Evolutionary conservation across 2,329 filamentous ascomycete species (phyloP).

Genomic region (Colletotrichum liaoningense): DNA sequence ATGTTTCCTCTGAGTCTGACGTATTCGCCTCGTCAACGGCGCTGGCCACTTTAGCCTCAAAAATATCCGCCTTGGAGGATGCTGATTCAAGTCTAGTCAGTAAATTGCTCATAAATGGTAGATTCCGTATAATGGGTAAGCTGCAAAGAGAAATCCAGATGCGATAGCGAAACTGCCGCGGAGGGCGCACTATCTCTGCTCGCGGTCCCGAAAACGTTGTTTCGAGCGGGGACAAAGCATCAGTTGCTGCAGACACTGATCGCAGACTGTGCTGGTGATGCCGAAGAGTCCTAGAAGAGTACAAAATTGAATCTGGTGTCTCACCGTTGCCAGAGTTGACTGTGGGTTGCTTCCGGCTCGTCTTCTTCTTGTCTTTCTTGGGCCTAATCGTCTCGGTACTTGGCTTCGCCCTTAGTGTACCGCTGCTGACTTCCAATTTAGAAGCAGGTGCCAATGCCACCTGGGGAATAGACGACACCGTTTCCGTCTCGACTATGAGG

Average conservation of each 20-base stretch:
- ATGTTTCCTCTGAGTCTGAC: slow-evolving; percentile 97
- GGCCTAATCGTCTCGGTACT: slow-evolving; percentile 97
- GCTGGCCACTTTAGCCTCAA: slow-evolving; percentile 95
- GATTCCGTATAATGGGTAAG: slow-evolving; percentile 38
- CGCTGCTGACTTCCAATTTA: slow-evolving; percentile 72
- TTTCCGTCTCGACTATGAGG: slow-evolving; percentile 98
- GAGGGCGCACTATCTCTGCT: slow-evolving; percentile 43
- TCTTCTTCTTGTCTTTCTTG: slow-evolving; percentile 90
- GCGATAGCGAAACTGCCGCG: slow-evolving; percentile 35
- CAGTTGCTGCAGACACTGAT: slow-evolving; percentile 46
- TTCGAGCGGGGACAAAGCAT: slow-evolving; percentile 49
- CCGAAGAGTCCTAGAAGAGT: slow-evolving; percentile 36
- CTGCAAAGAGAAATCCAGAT: background rate
- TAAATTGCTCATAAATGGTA: slow-evolving; percentile 52
- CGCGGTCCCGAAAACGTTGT: slow-evolving; percentile 47
- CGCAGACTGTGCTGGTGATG: slow-evolving; percentile 55
- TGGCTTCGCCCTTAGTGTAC: slow-evolving; percentile 85
- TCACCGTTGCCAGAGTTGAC: slow-evolving; percentile 80
- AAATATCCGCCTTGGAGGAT: slow-evolving; percentile 96
- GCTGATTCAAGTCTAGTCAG: slow-evolving; percentile 66
- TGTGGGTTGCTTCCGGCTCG: slow-evolving; percentile 77
- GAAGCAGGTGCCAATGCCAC: slow-evolving; percentile 76
- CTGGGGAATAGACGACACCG: slow-evolving; percentile 90
- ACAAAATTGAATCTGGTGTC: slow-evolving; percentile 47
- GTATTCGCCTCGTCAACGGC: slow-evolving; percentile 96